Evolutionary conservation across 2,329 filamentous ascomycete species (phyloP), one percentile per base, ranked within the genome.

Genomic region (Tolypocladium album): DNA sequence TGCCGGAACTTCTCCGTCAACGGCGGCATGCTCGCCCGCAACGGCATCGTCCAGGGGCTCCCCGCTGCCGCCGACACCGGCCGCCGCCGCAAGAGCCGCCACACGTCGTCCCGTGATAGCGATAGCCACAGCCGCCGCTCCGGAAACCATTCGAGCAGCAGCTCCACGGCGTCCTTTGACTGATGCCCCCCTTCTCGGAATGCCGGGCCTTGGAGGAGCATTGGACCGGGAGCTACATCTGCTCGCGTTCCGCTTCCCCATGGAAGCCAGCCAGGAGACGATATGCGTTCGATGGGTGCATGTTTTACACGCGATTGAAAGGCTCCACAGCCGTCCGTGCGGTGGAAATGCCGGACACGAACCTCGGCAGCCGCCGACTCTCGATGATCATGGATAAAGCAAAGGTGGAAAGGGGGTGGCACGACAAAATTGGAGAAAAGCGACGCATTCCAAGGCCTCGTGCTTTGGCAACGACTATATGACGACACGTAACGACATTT

Each of bases 1-100:
- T 97, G 93, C 80, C 88, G 92, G 65, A 96, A 96, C 81, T 97
- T 97, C 77, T 96, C 91, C 60, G 90, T 95, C 74, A 97, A 96
- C 72, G 92, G 95, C 68, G 93, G 93, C 72, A 96, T 96, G 91
- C 79, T 87, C 64, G 85, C 84, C 63, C 82, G 84, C 64, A 88
- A 87, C 69, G 85, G 85, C 52, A 86, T 87, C 63, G 84, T 88
- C 64, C 85, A 88, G 73, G 85, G 85, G 57, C 78, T 88, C 43
- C 85, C 85, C 17, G 82, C 79, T 60, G 78, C 79, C 65, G 57
- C 62, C 27, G 75, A 82, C 59, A 75, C 69, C 62, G 74, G 74
- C 69, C 82, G 77, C 66, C 76, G 78, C 62, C 72, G 77, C 65
- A 81, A 81, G 73, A 79, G 78, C 72, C 78, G 81, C 63, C 80